Evolutionary conservation across 345 rosid species (phyloP), one percentile per base, ranked within the genome.

Genomic region (Euphorbia peplus): DNA sequence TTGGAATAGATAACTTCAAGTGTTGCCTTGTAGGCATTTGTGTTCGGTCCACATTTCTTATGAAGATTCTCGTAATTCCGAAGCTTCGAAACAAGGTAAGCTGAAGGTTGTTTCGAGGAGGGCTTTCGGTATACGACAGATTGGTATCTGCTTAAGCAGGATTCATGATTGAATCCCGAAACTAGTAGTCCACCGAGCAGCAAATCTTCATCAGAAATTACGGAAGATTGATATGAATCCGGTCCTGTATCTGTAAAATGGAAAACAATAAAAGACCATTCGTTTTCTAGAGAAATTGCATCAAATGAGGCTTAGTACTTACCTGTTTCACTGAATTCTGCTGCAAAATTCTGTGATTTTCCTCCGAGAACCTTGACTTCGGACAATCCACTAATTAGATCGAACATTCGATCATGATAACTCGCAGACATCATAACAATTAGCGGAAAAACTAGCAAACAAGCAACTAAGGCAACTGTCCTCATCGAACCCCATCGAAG

Each of bases 61-160:
- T 64, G 78, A 29, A 56, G 67, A 19, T 35, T 53, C 58, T 75
- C 78, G 14, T 75, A 75, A 16, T 64, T 42, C 2, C 70, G 74
- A 0, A 75, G 54, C 28, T 64, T 75, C 10, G 62, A 63, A 11
- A 37, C 32, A 5, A 75, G 74, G 28, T 57, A 61, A 0, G 68
- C 12, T 29, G 78, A 69, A 51, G 66, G 78, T 28, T 69, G 65
- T 5, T 57, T 46, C 14, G 63, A 29, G 1, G 60, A 62, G 2
- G 50, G 19, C 47, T 57, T 74, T 15, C 60, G 70, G 24, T 26
- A 74, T 13, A 44, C 8, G 28, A 22, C 13, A 4, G 77, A 61
- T 0, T 42, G 50, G 35, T 53, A 41, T 61, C 68, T 53, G 63
- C 77, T 67, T 18, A 67, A 22, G 47, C 77, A 72, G 18, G 76